Evolutionary conservation across 306 rosid genomes (phyloP).

Genomic region (Cucumis sativus): DNA sequence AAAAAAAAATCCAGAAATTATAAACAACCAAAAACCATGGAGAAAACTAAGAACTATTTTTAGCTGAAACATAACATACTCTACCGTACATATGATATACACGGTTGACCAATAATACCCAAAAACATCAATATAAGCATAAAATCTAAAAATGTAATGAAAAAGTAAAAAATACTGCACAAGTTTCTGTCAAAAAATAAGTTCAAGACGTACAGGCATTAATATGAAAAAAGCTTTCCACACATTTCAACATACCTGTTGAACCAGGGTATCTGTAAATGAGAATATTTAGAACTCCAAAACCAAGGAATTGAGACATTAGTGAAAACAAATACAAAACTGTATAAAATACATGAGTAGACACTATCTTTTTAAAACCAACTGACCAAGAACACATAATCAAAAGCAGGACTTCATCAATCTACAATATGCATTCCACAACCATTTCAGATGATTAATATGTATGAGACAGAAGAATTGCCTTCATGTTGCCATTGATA

Average conservation of each 20-base stretch:
- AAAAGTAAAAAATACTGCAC: neutral
- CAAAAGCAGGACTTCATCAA: too few relatives aligned
- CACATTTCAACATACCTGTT: slow-evolving; percentile 45
- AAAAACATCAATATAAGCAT: neutral
- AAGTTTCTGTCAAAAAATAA: neutral
- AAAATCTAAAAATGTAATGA: neutral
- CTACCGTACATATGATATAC: neutral
- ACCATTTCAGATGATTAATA: too few relatives aligned
- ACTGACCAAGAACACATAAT: too few relatives aligned
- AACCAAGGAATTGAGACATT: neutral
- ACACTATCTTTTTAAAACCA: too few relatives aligned
- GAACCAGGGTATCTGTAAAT: slow-evolving; percentile 62
- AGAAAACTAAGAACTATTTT: neutral
- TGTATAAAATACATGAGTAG: neutral
- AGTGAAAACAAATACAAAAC: neutral
- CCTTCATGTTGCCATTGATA: too few relatives aligned
- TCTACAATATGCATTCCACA: too few relatives aligned
- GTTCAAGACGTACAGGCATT: neutral
- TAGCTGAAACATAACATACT: neutral
- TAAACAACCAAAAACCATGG: neutral
- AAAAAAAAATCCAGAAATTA: neutral
- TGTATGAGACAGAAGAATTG: too few relatives aligned
- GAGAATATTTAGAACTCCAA: neutral
- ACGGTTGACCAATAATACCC: neutral
- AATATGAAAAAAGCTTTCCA: neutral